Evolutionary conservation across 2,329 filamentous ascomycete species (phyloP), one percentile per base, ranked within the genome.

Genomic region (Fusarium sp.): DNA sequence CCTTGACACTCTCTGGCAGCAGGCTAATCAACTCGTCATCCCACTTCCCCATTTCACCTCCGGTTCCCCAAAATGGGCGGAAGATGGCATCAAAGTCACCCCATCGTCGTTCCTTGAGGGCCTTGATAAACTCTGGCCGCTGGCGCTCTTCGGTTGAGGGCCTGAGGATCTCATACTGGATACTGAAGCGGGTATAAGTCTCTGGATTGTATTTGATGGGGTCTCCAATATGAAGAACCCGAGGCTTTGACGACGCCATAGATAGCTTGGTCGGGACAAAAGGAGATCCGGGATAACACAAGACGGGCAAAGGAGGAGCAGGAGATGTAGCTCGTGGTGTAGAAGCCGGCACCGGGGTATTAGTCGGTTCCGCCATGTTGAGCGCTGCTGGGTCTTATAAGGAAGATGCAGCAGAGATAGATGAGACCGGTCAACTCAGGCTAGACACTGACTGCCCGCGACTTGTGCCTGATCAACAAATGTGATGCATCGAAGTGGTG

Each of bases 171-270:
- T 83, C 78, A 67, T 81, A 86, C 15, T 70, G 73, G 0, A 72
- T 42, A 26, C 74, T 71, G 67, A 85, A 80, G 59, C 75, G 73
- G 29, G 73, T 73, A 65, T 82, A 83, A 0, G 80, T 81, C 2
- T 76, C 72, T 0, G 75, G 78, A 63, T 84, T 83, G 73, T 83
- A 84, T 61, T 77, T 78, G 55, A 83, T 74, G 8, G 80, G 77
- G 71, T 93, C 91, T 62, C 91, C 92, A 75, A 92, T 88, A 78
- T 88, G 89, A 66, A 96, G 84, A 58, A 95, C 88, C 63, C 88
- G 84, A 40, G 76, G 80, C 58, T 75, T 81, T 13, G 67, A 62
- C 4, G 67, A 38, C 0, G 70, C 52, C 44, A 70, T 58, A 35
- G 71, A 50, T 42, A 72, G 43, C 50, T 68, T 60, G 56, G 64